Conservation (phyloP, 768 basidiomycete genomes). For the Mycena indigotica region DNA sequence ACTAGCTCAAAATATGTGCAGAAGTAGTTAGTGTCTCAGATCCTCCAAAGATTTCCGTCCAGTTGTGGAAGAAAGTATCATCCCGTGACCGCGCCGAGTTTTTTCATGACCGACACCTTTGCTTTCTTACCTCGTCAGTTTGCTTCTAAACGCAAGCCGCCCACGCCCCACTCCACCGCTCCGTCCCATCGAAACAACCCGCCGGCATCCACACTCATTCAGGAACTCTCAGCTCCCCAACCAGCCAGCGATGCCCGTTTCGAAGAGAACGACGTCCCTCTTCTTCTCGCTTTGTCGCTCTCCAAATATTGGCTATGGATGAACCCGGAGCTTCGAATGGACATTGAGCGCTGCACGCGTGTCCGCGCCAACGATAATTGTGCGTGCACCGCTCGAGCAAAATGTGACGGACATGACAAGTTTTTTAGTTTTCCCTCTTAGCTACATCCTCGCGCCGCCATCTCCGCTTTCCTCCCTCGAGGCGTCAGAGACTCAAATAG, state of each 20-base stretch:
- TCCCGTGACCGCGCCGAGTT: background rate
- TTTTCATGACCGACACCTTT: conserved; percentile 27
- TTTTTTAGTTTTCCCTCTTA: conserved; percentile 60
- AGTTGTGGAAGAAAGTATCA: too few species aligned
- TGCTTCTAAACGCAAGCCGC: conserved; percentile 34
- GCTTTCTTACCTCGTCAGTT: conserved; percentile 53
- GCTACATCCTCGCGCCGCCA: conserved; percentile 44
- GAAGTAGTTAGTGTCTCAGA: too few species aligned
- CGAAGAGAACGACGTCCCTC: conserved; percentile 45
- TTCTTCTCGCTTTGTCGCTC: conserved; percentile 60
- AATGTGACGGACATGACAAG: conserved; percentile 18
- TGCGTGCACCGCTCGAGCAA: conserved; percentile 34
- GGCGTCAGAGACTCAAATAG: conserved; percentile 48
- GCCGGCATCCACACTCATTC: conserved; percentile 25
- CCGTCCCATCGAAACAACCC: background rate
- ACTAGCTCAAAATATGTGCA: too few species aligned
- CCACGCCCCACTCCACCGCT: background rate
- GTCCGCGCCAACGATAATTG: conserved; percentile 43
- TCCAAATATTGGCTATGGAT: conserved; percentile 73
- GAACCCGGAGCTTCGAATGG: conserved; percentile 55
- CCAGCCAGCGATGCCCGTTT: background rate
- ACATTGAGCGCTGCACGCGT: conserved; percentile 41
- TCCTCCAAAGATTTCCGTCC: too few species aligned
- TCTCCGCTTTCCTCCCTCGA: conserved; percentile 32
- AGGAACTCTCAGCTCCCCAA: conserved; percentile 14